Conservation (phyloP, 176 grass and related monocot genomes). For the Chrysopogon serrulatus region DNA sequence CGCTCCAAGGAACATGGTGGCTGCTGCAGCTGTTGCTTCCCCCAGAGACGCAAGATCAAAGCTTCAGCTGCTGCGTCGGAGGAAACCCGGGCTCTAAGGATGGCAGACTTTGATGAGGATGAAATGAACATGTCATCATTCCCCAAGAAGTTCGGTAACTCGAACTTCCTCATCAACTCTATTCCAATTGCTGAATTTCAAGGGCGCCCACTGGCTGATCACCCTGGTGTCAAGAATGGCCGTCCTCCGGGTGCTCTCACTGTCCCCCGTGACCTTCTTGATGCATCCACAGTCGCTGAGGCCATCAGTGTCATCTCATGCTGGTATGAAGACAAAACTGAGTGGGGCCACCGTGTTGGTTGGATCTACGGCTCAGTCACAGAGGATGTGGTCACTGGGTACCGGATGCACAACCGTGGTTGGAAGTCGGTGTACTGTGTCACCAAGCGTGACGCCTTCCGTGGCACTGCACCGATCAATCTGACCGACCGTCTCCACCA, state of each 20-base stretch:
- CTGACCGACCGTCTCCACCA: constrained; percentile 97
- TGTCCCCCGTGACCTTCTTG: constrained; percentile 81
- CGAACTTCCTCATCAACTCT: constrained; percentile 74
- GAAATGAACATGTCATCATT: constrained; percentile 91
- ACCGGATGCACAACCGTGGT: constrained; percentile 97
- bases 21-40: constrained; percentile 91
- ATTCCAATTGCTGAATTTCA: constrained; percentile 96
- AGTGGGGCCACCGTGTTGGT: constrained; percentile 92
- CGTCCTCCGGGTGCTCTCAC: constrained; percentile 78
- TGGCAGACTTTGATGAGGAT: constrained; percentile 82
- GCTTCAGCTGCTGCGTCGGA: constrained; percentile 47
- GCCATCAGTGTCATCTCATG: constrained; percentile 94
- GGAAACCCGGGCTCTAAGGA: constrained; percentile 74
- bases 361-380: constrained; percentile 99
- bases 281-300: constrained; percentile 90
- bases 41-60: constrained; percentile 54
- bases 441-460: constrained; percentile 93
- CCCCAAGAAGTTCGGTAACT: constrained; percentile 97
- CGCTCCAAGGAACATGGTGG: constrained; percentile 80
- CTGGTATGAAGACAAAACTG: constrained; percentile 99
- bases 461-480: constrained; percentile 92
- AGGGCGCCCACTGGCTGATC: constrained; percentile 90
- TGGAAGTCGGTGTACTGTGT: constrained; percentile 99
- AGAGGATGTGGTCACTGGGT: constrained; percentile 99
- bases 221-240: constrained; percentile 91